Evolutionary conservation across 495 filamentous ascomycete species (phyloP), one percentile per base, ranked within the genome.

Genomic region (Pyronema omphalodes): DNA sequence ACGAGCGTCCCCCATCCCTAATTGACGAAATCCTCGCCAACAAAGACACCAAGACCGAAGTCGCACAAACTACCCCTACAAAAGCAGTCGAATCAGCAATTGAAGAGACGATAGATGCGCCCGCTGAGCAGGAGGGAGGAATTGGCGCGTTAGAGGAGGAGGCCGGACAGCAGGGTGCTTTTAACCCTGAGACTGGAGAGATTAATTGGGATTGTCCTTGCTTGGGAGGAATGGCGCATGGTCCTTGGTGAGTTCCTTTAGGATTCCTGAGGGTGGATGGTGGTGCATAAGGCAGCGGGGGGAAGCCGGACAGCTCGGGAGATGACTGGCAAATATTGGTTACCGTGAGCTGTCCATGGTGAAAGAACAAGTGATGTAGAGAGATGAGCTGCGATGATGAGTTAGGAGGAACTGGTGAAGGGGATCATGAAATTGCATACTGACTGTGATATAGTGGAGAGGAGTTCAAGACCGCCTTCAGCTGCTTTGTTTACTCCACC

Each of bases 151-250:
- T 91, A 12, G 82, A 91, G 68, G 77, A 84, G 46, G 85, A 95
- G 68, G 86, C 87, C 17, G 74, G 68, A 51, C 74, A 86, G 57
- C 77, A 95, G 67, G 91, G 88, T 17, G 91, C 91, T 0, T 98
- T 95, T 71, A 89, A 98, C 68, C 86, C 86, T 9, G 93, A 96
- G 74, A 98, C 91, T 7, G 91, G 91, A 58, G 91, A 96, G 76
- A 98, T 98, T 70, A 96, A 98, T 74, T 98, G 93, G 93, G 91
- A 95, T 66, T 98, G 91, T 69, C 91, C 93, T 15, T 98, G 91
- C 66, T 72, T 98, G 19, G 91, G 91, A 47, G 91, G 91, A 29
- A 98, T 98, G 91, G 91, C 91, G 7, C 74, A 94, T 69, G 91
- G 91, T 0, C 93, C 93, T 37, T 98, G 89, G 54, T 56, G 43